Base-by-base conservation (phyloP, 805 yeast genomes). In the Spathaspora arborariae region DNA sequence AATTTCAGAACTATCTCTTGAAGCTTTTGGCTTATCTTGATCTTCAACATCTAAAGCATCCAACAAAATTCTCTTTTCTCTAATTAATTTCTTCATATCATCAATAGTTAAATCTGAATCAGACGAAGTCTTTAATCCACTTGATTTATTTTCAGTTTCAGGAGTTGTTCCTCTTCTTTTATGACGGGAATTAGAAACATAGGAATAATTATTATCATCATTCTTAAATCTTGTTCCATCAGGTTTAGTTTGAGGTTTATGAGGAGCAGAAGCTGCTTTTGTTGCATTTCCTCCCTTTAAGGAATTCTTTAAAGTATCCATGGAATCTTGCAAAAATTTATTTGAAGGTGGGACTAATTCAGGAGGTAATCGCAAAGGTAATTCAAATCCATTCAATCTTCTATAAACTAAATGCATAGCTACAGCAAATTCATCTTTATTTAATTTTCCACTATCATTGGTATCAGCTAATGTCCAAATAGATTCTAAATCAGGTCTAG, bases 341-440 rank as follows among this genome's bases (percentile, higher is more conserved):
- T 85, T 78, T 6, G 96, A 85, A 2, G 96, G 95, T 6, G 99
- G 98, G 24, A 90, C 71, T 52, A 92, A 77, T 59, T 90, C 96
- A 2, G 95, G 89, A 2, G 98, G 98, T 45, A 92, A 75, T 45
- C 82, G 72, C 41, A 74, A 61, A 20, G 99, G 99, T 43, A 94
- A 68, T n/a, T 85, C 88, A 52, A 80, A 81, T 2, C 97, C 97
- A 59, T 90, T 91, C 60, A 92, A 71, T 51, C 92, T 79, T 63
- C 97, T 80, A 68, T 94, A 92, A 39, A 92, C 92, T 49, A 92
- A 74, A 74, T 95, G 97, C 98, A 92, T 94, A 26, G 98, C 97
- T 30, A 94, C 90, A 0, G 96, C 85, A 70, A 92, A 94, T 64
- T 89, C 96, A 62, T 92, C 97, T 57, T 81, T 82, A 62, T 88